A percentile compares a stretch with the other conserved stretches of the same genome.
Evolutionary conservation across 768 basidiomycete genomes (phyloP).

Genomic region (Pisolithus albus): DNA sequence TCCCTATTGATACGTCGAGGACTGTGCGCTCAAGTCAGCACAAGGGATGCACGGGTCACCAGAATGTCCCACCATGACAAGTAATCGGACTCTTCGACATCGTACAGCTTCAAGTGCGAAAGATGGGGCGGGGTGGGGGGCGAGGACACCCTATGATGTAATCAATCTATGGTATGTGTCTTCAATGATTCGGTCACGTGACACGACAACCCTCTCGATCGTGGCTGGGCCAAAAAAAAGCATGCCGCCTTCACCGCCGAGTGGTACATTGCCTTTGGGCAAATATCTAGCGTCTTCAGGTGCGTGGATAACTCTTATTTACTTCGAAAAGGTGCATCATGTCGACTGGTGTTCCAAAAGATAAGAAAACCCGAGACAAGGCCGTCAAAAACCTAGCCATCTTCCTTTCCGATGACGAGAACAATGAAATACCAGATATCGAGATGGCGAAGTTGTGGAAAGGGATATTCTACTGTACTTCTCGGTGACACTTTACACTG

Average conservation of each 20-base stretch:
- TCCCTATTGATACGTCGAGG: conserved; percentile 79
- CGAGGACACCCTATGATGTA: background rate
- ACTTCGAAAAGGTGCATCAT: background rate
- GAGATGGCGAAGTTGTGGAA: conserved; percentile 97
- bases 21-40: conserved; percentile 39
- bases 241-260: conserved; percentile 31
- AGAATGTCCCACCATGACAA: conserved; percentile 62
- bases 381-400: conserved; percentile 72
- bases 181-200: conserved; percentile 6
- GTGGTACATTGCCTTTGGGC: conserved; percentile 58
- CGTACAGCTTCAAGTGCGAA: background rate
- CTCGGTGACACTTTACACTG: background rate
- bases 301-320: conserved; percentile 27
- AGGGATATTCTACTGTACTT: conserved; percentile 90
- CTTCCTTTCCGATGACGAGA: conserved; percentile 67
- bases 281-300: conserved; percentile 93
- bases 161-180: too few relatives aligned
- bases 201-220: conserved; percentile 6
- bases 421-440: conserved; percentile 52
- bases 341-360: conserved; percentile 31
- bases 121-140: background rate
- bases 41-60: background rate
- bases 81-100: conserved; percentile 78
- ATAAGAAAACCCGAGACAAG: conserved; percentile 88
- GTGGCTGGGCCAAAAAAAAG: conserved; percentile 7